Base-by-base conservation (phyloP, 495 filamentous ascomycete genomes). In the Bathelium albidoporum region DNA sequence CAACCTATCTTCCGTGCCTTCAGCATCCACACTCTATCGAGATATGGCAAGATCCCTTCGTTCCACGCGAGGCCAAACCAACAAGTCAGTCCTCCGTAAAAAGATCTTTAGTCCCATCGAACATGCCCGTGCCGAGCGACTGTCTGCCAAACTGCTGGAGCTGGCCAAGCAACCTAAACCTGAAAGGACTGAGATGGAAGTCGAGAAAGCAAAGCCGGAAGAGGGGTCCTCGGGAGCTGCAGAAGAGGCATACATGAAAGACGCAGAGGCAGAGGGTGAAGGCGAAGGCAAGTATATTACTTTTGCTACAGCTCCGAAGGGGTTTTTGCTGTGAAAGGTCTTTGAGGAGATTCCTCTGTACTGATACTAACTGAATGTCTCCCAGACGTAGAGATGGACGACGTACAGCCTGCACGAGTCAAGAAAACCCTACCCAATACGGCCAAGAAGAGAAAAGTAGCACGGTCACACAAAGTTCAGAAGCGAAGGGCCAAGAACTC, bases 21-120 rank as follows among this genome's bases (percentile, higher is more conserved):
- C 36, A 41, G 36, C 10, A 9, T 41, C 36, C 18, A 18, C 44
- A 18, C 22, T 20, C 44, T 18, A 20, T 5, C 20, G 29, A n/a
- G 20, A n/a, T 20, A 29, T 26, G 49, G 22, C 20, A 20, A 55
- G 16, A 29, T 49, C 44, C 12, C 24, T 55, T 7, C 49, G 24
- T 2, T 55, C 49, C 20, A 55, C 2, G 9, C 49, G 49, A 16
- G 29, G 16, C 49, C 4, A 55, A 55, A 20, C 29, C 24, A 55
- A 55, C 20, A 55, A 55, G 20, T 55, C 49, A 20, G 11, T 3
- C 68, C 79, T 96, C 53, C 90, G 91, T 73, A 78, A 81, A 61
- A 85, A 80, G 60, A 84, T 96, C 64, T 95, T 95, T 72, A 87
- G 84, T 0, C 91, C 91, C 11, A 82, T 85, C 49, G 89, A 90